Evolutionary conservation across 2,329 filamentous ascomycete genomes (phyloP).

Genomic region (Trichoderma koningii): DNA sequence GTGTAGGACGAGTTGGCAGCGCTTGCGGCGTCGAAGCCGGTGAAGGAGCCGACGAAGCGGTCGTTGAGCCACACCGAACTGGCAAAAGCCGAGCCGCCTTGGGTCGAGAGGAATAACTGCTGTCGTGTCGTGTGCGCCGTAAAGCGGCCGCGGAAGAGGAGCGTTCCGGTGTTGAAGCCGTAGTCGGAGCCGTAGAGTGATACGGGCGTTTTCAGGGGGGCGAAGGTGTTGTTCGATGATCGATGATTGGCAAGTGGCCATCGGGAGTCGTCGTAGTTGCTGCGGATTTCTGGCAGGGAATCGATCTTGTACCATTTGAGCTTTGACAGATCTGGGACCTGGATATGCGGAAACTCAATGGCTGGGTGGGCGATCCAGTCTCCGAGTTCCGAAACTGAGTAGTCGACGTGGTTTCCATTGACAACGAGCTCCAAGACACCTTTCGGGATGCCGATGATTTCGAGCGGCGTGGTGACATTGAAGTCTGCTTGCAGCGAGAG

Average conservation of each 20-base stretch:
- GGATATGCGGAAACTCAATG: constrained; percentile 52
- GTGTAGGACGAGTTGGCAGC: constrained; percentile 59
- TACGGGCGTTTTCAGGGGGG: constrained; percentile 61
- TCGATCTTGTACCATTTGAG: constrained; percentile 71
- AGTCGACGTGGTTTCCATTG: constrained; percentile 44
- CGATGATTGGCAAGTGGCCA: constrained; percentile 65
- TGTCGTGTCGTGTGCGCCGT: constrained; percentile 62
- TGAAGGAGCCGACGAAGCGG: constrained; percentile 65
- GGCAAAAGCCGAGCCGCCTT: constrained; percentile 69
- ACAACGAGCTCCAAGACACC: constrained; percentile 48
- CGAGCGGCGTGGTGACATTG: constrained; percentile 67
- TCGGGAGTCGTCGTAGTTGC: constrained; percentile 65
- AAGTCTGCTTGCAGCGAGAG: constrained; percentile 70
- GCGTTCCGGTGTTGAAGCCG: constrained; percentile 68
- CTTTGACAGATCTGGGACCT: constrained; percentile 49
- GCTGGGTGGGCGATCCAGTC: constrained; percentile 53
- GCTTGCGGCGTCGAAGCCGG: constrained; percentile 53
- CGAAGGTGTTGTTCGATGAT: constrained; percentile 61
- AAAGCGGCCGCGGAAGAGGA: constrained; percentile 73
- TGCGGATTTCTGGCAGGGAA: constrained; percentile 67
- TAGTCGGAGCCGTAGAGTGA: constrained; percentile 72
- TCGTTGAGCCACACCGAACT: constrained; percentile 66
- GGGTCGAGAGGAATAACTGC: constrained; percentile 58
- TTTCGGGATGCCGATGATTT: constrained; percentile 65
- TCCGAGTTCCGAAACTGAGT: constrained; percentile 45